phyloP scores from a whole-genome alignment of 148 eudicot genomes.

The Beta vulgaris region DNA sequence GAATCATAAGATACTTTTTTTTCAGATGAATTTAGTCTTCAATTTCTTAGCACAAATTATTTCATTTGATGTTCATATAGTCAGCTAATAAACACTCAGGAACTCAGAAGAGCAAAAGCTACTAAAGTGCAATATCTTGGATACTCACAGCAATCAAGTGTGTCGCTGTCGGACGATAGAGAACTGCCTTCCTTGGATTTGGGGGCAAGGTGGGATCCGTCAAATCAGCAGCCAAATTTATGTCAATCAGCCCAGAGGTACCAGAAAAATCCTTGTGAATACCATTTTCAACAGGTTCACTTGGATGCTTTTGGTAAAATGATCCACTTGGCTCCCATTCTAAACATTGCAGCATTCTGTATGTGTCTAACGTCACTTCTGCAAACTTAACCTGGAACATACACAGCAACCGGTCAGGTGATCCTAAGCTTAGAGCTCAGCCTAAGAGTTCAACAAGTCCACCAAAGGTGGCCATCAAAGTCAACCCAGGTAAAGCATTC shows the following conservation, averaged over 20 bases:
- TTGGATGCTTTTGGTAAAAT: conserved; percentile 61
- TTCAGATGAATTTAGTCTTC: neutral
- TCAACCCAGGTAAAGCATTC: conserved; percentile 21
- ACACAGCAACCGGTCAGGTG: conserved; percentile 13
- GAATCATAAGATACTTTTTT: neutral
- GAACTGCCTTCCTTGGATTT: conserved; percentile 86
- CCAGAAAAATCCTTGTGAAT: conserved; percentile 59
- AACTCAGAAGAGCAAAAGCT: neutral
- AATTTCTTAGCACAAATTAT: neutral
- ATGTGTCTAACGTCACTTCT: conserved; percentile 85
- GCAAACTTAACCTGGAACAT: conserved; percentile 86
- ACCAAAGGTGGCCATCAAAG: neutral
- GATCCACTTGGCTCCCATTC: conserved; percentile 99
- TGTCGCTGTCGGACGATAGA: conserved; percentile 79
- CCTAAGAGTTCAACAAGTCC: neutral
- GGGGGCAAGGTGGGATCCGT: conserved; percentile 89
- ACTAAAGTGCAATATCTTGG: neutral
- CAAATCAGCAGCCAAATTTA: conserved; percentile 80
- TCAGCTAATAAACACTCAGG: neutral
- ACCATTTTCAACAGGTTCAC: conserved; percentile 65
- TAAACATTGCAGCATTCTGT: conserved; percentile 91
- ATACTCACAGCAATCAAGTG: conserved; percentile 85
- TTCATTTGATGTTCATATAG: neutral
- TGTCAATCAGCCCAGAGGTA: conserved; percentile 81
- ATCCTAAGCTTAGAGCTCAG: neutral